These are phyloP conservation scores for Podaxis sp. DNA, from an alignment of 768 basidiomycete genomes.

Conservation along the genomic window DNA sequence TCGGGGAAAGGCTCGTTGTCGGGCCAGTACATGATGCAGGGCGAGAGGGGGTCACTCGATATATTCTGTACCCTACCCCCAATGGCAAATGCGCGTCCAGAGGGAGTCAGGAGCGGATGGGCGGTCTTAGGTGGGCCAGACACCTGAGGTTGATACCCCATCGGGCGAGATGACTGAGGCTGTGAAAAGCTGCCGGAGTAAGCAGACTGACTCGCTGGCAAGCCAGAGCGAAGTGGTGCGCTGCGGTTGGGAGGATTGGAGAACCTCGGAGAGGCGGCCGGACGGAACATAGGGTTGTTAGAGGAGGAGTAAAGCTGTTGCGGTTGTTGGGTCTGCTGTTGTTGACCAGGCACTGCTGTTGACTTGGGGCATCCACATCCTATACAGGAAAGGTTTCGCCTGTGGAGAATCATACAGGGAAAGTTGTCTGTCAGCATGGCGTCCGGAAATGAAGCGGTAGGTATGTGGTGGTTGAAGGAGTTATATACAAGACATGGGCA, in stretches of 20 bases:
- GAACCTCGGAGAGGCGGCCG: slow-evolving; percentile 20
- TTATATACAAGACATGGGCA: slow-evolving; percentile 17
- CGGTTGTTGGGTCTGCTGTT: slow-evolving; percentile 25
- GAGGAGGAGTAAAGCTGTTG: slow-evolving; percentile 16
- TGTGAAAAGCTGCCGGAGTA: slow-evolving; percentile 11
- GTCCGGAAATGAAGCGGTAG: slow-evolving; percentile 15
- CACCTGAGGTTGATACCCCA: slow-evolving; percentile 17
- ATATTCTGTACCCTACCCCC: slow-evolving; percentile 83
- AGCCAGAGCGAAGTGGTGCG: slow-evolving; percentile 1
- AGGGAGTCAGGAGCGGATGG: slow-evolving; percentile 81
- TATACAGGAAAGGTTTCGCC: slow-evolving; percentile 76
- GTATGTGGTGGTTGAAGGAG: slow-evolving; percentile 11
- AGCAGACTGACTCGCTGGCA: slow-evolving; percentile 4
- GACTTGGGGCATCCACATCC: slow-evolving; percentile 70
- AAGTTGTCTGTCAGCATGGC: slow-evolving; percentile 47
- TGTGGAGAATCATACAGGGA: slow-evolving; percentile 52
- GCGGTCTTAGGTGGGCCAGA: slow-evolving; percentile 38
- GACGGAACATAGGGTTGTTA: slow-evolving; percentile 5
- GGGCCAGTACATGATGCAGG: slow-evolving; percentile 90
- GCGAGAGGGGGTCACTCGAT: slow-evolving; percentile 65
- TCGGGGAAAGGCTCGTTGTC: slow-evolving; percentile 86
- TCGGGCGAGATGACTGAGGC: slow-evolving; percentile 14
- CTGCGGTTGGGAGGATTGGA: slow-evolving; percentile 15
- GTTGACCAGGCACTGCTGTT: slow-evolving; percentile 5
- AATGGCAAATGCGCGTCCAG: slow-evolving; percentile 71